Evolutionary conservation across 2,329 filamentous ascomycete genomes (phyloP).

Genomic region (Claviceps pazoutovae): DNA sequence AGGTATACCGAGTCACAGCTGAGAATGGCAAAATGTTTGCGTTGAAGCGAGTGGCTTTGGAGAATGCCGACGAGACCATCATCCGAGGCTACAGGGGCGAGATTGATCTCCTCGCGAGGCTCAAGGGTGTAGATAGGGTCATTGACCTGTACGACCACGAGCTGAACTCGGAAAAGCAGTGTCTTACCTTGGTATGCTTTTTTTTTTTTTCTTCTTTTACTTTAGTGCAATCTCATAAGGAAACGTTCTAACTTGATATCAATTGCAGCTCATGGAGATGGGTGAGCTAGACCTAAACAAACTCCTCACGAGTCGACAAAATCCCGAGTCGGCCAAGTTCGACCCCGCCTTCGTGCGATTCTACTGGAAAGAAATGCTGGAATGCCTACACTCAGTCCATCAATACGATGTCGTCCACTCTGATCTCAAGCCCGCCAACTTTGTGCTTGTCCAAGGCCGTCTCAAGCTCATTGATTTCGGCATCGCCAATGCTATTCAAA

Average conservation of each 20-base stretch:
- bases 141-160: conserved; percentile 87
- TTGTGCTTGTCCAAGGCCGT: conserved; percentile 77
- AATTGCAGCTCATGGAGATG: conserved; percentile 75
- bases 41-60: conserved; percentile 80
- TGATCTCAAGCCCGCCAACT: conserved; percentile 93
- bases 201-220: neutral
- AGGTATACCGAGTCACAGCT: conserved; percentile 92
- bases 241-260: neutral
- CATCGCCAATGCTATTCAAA: conserved; percentile 93
- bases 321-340: conserved; percentile 58
- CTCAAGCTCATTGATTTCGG: conserved; percentile 97
- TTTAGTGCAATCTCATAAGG: neutral
- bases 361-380: conserved; percentile 99
- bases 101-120: conserved; percentile 74
- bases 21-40: conserved; percentile 95
- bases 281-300: conserved; percentile 88
- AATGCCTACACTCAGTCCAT: conserved; percentile 84
- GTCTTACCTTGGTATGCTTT: conserved; percentile 62
- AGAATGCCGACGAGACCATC: conserved; percentile 73
- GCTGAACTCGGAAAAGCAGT: conserved; percentile 81
- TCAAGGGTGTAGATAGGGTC: conserved; percentile 76
- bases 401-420: conserved; percentile 88
- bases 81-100: conserved; percentile 86
- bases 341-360: conserved; percentile 88
- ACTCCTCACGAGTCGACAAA: conserved; percentile 61